phyloP scores from a whole-genome alignment of 2,329 filamentous ascomycete species.

The Rhynchosporium graminicola region DNA sequence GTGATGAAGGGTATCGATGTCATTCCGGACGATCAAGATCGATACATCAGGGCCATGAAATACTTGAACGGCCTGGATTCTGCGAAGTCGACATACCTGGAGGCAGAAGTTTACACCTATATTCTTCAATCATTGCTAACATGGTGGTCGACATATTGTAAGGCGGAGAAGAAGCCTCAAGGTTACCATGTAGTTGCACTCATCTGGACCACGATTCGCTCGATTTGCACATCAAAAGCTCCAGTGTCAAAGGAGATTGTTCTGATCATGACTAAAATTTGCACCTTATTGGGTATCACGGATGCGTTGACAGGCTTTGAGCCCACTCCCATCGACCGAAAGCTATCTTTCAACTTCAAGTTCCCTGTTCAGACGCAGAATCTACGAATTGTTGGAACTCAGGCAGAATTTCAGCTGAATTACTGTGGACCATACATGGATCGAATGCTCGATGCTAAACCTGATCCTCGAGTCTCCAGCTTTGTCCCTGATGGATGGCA shows the following conservation, averaged over 20 bases:
- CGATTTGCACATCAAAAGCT: slow-evolving; percentile 42
- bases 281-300: slow-evolving; percentile 41
- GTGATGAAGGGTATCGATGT: slow-evolving; percentile 38
- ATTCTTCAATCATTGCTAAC: slow-evolving; percentile 50
- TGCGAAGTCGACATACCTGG: slow-evolving; percentile 35
- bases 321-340: slow-evolving; percentile 39
- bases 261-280: slow-evolving; percentile 40
- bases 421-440: slow-evolving; percentile 75
- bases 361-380: slow-evolving; percentile 39
- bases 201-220: slow-evolving; percentile 47
- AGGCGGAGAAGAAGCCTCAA: slow-evolving; percentile 38
- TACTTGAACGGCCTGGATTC: slow-evolving; percentile 39
- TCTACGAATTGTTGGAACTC: slow-evolving; percentile 42
- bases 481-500: slow-evolving; percentile 81
- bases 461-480: slow-evolving; percentile 64
- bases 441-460: slow-evolving; percentile 67
- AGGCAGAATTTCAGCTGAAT: slow-evolving; percentile 64
- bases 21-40: slow-evolving; percentile 36
- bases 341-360: slow-evolving; percentile 49
- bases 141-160: slow-evolving; percentile 49
- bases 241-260: slow-evolving; percentile 47
- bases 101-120: slow-evolving; percentile 45
- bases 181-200: slow-evolving; percentile 47
- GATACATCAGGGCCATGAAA: slow-evolving; percentile 35
- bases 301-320: slow-evolving; percentile 35